Evolutionary conservation across 805 yeast species (phyloP), one percentile per base, ranked within the genome.

Genomic region (Candida awuae): DNA sequence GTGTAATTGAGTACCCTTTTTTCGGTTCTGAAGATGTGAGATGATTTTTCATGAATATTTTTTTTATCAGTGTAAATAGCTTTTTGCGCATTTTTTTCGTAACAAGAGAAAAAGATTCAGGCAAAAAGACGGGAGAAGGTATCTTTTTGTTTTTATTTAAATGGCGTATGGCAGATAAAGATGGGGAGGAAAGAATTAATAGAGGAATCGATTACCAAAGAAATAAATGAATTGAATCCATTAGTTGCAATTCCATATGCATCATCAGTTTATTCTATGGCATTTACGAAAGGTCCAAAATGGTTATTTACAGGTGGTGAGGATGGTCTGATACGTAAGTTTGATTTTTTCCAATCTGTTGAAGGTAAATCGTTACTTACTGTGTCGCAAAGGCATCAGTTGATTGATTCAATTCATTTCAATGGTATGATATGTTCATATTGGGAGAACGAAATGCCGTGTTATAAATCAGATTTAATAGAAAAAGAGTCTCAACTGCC

Each of bases 401-500:
- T 87, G 35, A 86, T 86, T 18, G 98, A 92, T 56, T 74, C 92
- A 1, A 75, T 92, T 23, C 72, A 82, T 8, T 80, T 82, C 53
- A 92, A 87, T 0, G 98, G 97, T 6, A 80, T 85, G 5, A 62
- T 88, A 5, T 55, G 71, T 13, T 80, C 92, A 0, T 90, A 86
- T 63, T 92, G 97, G 96, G 97, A 90, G 54, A 92, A 92, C 59
- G 97, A 92, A 62, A 84, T 87, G 52, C 97, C 97, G 0, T 65
- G 75, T 41, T 61, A 67, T 23, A 65, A 65, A 45, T 54, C 68
- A 42, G 66, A 67, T 43, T 54, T 59, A 49, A 26, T 53, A 34
- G 38, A 45, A 2, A 49, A 46, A 19, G 29, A 25, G 6, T 6
- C 30, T 4, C 12, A 22, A 18, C 38, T 46, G 44, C 49, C 47